Conservation (phyloP, 352 stramenopile genomes). For the Phytopythium delawarense region DNA sequence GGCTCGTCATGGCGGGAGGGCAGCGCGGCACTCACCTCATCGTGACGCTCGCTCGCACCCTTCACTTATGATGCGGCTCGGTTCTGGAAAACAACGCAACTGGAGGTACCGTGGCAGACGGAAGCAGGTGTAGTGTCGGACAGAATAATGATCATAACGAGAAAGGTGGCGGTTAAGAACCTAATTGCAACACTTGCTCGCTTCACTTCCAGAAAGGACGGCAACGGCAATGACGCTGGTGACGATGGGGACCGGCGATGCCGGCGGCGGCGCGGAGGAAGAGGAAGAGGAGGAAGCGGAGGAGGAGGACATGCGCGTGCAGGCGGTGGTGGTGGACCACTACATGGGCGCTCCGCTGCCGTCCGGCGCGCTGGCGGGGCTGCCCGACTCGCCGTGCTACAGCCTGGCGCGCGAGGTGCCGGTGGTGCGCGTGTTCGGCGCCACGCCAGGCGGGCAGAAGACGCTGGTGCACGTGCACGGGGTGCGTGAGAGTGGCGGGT, state of each 20-base stretch:
- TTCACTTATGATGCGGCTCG: neutral
- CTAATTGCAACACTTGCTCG: neutral
- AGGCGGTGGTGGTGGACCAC: conserved; percentile 79
- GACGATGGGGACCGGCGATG: neutral
- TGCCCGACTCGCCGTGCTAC: conserved; percentile 68
- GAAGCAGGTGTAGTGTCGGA: neutral
- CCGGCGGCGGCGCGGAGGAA: neutral
- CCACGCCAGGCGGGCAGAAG: conserved; percentile 88
- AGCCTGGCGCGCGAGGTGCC: conserved; percentile 62
- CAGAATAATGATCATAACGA: neutral
- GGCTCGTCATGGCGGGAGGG: neutral
- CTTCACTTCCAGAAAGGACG: neutral
- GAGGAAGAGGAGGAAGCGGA: conserved; percentile 14
- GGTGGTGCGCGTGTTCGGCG: conserved; percentile 87
- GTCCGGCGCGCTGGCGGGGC: conserved; percentile 24
- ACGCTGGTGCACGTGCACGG: conserved; percentile 87
- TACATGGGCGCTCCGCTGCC: conserved; percentile 75
- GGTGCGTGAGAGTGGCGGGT: conserved; percentile 18
- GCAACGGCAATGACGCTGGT: neutral
- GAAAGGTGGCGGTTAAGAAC: neutral
- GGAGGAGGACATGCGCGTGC: conserved; percentile 51
- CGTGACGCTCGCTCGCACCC: neutral
- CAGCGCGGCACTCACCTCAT: neutral
- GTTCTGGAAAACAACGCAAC: too few species aligned
- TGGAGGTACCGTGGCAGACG: neutral